A percentile compares a stretch with the other conserved stretches of the same genome.
Conservation (phyloP, 208 protist species). For the Herpetomonas muscarum region DNA sequence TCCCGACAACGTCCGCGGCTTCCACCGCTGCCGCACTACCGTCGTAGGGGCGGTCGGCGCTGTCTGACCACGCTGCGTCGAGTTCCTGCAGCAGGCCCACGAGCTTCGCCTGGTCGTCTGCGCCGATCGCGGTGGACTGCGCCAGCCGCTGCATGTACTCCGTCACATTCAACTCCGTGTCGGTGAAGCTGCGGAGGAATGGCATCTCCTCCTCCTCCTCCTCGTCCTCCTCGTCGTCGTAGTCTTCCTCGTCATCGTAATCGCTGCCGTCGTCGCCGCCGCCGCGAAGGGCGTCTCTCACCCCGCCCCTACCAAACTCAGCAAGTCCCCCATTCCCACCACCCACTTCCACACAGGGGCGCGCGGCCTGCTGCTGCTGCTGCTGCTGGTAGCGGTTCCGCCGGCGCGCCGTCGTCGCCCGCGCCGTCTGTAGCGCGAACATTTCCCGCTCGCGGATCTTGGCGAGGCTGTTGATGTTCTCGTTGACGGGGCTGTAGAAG, state of each 20-base stretch:
- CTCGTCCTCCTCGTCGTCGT: slow-evolving; percentile 5
- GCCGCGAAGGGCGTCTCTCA: too few species aligned
- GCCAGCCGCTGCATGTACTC: background rate
- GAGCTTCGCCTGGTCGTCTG: background rate
- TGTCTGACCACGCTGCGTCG: background rate
- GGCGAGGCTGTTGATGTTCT: slow-evolving; percentile 53
- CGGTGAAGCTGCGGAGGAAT: slow-evolving; percentile 21
- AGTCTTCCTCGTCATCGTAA: background rate
- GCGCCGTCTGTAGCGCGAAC: slow-evolving; percentile 18
- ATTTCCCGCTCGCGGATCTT: slow-evolving; percentile 41
- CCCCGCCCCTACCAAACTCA: too few species aligned
- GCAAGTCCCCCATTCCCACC: too few species aligned
- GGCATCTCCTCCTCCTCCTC: slow-evolving; percentile 16
- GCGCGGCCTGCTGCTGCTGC: background rate
- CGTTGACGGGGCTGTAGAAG: slow-evolving; percentile 37
- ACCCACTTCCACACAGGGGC: too few species aligned
- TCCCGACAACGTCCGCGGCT: background rate
- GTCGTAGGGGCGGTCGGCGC: background rate
- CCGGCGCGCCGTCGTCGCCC: too few species aligned
- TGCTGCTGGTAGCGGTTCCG: background rate
- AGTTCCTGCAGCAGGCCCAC: background rate
- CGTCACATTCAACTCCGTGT: background rate
- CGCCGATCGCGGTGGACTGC: background rate
- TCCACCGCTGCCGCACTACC: background rate
- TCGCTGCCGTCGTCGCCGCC: background rate